phyloP scores from a whole-genome alignment of 768 basidiomycete genomes.

The Naematelia aurantialba region DNA sequence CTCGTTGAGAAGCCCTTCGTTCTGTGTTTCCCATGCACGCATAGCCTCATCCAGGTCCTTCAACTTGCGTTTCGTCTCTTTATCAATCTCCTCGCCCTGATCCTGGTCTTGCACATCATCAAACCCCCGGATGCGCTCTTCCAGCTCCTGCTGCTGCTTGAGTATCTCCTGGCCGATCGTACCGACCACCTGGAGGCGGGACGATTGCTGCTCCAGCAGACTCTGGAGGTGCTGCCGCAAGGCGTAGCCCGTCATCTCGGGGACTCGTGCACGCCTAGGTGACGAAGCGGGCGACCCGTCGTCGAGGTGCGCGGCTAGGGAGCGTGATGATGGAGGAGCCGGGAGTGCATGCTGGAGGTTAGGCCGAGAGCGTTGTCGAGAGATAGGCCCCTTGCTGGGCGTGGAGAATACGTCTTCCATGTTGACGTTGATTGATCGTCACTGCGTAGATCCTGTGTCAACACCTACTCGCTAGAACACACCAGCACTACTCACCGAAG shows the following conservation, averaged over 20 bases:
- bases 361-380: conserved; percentile 20
- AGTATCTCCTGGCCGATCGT: conserved; percentile 90
- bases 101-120: conserved; percentile 68
- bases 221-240: conserved; percentile 51
- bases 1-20: conserved; percentile 43
- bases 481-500: no score
- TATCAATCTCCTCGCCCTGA: conserved; percentile 34
- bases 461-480: not conserved
- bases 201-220: conserved; percentile 84
- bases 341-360: conserved; percentile 13
- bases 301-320: conserved; percentile 5
- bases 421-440: conserved; percentile 1
- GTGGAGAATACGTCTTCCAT: conserved; percentile 9
- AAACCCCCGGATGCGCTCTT: conserved; percentile 67
- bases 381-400: conserved; percentile 4
- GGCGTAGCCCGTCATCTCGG: conserved; percentile 20
- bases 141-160: conserved; percentile 86
- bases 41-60: conserved; percentile 43
- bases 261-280: not conserved
- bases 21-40: conserved; percentile 44
- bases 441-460: not conserved
- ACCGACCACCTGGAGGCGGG: conserved; percentile 85
- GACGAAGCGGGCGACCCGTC: conserved; percentile 22
- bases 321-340: conserved; percentile 14
- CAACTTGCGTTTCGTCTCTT: conserved; percentile 35